Evolutionary conservation across 495 filamentous ascomycete genomes (phyloP), one percentile per base, ranked within the genome.

Genomic region (Xylaria intraflava): DNA sequence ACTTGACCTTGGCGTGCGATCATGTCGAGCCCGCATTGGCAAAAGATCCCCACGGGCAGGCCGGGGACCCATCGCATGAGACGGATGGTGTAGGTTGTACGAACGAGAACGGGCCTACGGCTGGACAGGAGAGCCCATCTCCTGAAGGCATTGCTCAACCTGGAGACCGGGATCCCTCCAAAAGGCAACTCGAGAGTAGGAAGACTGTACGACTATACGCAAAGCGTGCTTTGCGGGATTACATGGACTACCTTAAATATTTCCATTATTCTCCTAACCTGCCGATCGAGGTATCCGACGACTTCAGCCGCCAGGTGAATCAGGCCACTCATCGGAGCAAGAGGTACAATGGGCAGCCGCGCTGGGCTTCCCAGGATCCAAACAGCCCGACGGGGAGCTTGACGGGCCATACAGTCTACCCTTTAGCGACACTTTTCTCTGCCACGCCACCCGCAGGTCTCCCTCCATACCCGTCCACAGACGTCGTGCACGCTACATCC

Each of bases 241-340:
- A 85, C 62, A 68, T 80, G 50, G 70, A 78, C 19, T 89, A 84
- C 57, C 69, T 91, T 3, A 80, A 80, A 8, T 72, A 83, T 55
- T 85, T 89, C 52, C 85, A 90, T 60, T 90, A 90, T 65, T 86
- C 86, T 2, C 83, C 86, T 1, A 81, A 87, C 42, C 65, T 88
- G 19, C 74, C 83, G 19, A 65, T 81, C 26, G 79, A 83, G 41
- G 72, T 83, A 22, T 78, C 80, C 22, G 79, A 87, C 58, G 84
- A 87, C 11, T 87, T 87, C 60, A 70, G 85, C 30, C 78, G 75
- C 35, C 83, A 81, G 51, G 78, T 87, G 5, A 82, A 82, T 57
- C 73, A 73, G 49, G 73, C 77, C 7, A 76, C 80, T 22, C 74
- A 76, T 55, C 67, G 72, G 4, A 69, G 55, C 43, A 72, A 69